Evolutionary conservation across 2,329 filamentous ascomycete genomes (phyloP), one percentile per base, ranked within the genome.

Genomic region (Aspergillus fructus): DNA sequence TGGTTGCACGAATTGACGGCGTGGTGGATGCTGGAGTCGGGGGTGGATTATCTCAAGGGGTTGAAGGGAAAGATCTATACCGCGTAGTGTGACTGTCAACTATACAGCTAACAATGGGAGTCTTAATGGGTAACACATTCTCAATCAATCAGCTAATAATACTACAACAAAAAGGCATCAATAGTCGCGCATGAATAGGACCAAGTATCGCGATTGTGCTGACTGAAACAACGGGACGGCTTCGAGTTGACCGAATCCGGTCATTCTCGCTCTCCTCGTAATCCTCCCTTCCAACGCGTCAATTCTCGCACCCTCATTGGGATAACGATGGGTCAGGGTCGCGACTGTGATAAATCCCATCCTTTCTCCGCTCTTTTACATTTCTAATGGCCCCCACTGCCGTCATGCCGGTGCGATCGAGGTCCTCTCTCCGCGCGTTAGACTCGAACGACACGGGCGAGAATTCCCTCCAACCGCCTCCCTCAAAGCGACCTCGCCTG

Each of bases 11-110:
- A 74, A 52, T 62, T 67, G 33, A 66, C 69, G 19, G 52, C 70
- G 27, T 74, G 72, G 72, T 74, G 71, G 71, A 62, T 75, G 55
- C 50, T 74, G 52, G 71, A 71, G 54, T 72, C 70, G 9, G 72
- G 71, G 4, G 63, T 69, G 19, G 49, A 49, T 21, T 74, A 71
- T 65, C 37, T 74, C 60, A 62, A 56, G 51, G 64, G 64, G 27
- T 27, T 68, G 50, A 63, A 66, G 17, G 49, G 41, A 45, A 39
- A 50, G 37, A 21, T 37, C 21, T 45, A 21, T 27, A 21, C 12
- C n/a, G 11, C 40, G 27, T 30, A 30, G 27, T 9, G 9, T 4
- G 27, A 9, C 27, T 30, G 27, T 9, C 27, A 30, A 30, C 9
- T 30, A 30, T 30, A 30, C 27, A 30, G 9, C 27, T 9, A 30